These are phyloP conservation scores for Pseudoneurospora amorphoporcata DNA, from an alignment of 495 filamentous ascomycete genomes.

Conservation along the genomic window DNA sequence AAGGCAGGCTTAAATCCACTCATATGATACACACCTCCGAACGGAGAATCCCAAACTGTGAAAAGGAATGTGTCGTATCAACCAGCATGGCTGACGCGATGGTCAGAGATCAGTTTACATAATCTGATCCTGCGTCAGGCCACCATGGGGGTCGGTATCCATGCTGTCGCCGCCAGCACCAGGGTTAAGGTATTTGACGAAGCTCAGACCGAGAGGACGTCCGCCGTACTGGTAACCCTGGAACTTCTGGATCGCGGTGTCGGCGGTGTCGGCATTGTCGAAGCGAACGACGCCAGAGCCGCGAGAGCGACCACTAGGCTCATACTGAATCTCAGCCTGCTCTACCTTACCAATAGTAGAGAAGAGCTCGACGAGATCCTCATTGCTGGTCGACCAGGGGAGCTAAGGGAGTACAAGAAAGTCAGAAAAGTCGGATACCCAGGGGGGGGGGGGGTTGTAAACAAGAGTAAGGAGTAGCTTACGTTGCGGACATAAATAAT, in stretches of 20 bases:
- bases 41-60: not conserved
- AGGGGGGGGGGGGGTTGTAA: no score
- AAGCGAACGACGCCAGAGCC: conserved; percentile 95
- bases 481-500: conserved; percentile 96
- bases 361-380: conserved; percentile 92
- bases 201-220: conserved; percentile 82
- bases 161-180: conserved; percentile 55
- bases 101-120: conserved; percentile 48
- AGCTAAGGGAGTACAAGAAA: conserved; percentile 43
- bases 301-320: conserved; percentile 87
- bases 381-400: conserved; percentile 97
- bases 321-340: conserved; percentile 96
- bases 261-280: conserved; percentile 69
- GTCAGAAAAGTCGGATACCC: conserved; percentile 8
- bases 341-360: conserved; percentile 97
- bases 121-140: conserved; percentile 91
- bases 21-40: not conserved
- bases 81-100: not conserved
- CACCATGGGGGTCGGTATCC: conserved; percentile 69
- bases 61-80: not conserved
- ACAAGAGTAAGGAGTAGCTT: conserved; percentile 32
- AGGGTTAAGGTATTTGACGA: conserved; percentile 76
- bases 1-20: not conserved
- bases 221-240: conserved; percentile 96
- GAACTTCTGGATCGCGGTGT: conserved; percentile 94